phyloP scores from a whole-genome alignment of 116 monocot species.

The Posidonia oceanica region DNA sequence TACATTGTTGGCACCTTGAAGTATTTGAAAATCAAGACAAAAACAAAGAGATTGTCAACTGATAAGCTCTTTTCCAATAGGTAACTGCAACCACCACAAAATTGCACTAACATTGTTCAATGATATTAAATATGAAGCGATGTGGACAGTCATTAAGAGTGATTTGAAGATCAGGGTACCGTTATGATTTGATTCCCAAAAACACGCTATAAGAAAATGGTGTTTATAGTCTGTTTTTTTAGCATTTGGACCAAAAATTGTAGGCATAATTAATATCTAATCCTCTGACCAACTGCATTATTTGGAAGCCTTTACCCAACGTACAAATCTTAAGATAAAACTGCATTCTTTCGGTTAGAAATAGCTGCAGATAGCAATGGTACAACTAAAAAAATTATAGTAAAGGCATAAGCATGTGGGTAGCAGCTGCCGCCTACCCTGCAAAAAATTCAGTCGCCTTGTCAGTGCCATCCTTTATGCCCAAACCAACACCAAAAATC shows the following conservation, averaged over 20 bases:
- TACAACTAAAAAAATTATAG: background rate
- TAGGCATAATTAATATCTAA: no score
- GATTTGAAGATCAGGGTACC: background rate
- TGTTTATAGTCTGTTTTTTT: no score
- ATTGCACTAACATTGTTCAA: background rate
- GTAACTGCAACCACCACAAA: conserved; percentile 48
- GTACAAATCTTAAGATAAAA: background rate
- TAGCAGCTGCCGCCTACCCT: conserved; percentile 35
- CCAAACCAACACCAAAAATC: conserved; percentile 72
- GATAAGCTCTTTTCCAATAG: conserved; percentile 88
- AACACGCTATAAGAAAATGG: no score
- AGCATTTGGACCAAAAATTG: no score
- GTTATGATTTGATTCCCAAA: background rate
- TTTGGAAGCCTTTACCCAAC: no score
- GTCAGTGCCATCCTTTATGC: conserved; percentile 57
- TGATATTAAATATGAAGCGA: background rate
- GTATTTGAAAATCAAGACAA: conserved; percentile 90
- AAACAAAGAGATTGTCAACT: conserved; percentile 98
- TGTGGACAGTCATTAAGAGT: background rate
- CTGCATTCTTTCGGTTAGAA: background rate
- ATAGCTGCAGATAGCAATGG: background rate
- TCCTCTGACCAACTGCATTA: no score
- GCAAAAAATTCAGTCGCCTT: conserved; percentile 98
- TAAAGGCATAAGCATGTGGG: background rate
- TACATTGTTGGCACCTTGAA: conserved; percentile 74